These are phyloP conservation scores for Plantago major DNA, from an alignment of 257 asterid species.

Conservation along the genomic window DNA sequence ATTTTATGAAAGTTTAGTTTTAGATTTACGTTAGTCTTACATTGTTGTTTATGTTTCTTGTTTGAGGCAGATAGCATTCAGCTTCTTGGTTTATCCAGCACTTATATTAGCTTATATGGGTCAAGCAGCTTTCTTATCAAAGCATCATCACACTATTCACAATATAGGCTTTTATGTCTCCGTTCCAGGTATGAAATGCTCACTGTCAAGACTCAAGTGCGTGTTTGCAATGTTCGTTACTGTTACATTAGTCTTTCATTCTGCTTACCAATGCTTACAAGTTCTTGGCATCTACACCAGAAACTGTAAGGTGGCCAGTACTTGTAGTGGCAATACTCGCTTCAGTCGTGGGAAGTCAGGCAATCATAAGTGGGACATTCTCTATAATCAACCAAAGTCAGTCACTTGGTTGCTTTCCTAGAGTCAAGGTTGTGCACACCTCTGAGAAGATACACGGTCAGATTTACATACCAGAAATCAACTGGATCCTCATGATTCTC, in stretches of 20 bases:
- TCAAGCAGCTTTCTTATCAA: conserved; percentile 89
- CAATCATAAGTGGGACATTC: conserved; percentile 96
- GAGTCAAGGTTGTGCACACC: conserved; percentile 93
- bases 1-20: too few species aligned
- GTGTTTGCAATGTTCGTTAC: not conserved
- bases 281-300: conserved; percentile 31
- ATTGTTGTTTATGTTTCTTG: conserved; percentile 7
- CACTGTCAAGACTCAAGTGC: not conserved
- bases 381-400: conserved; percentile 94
- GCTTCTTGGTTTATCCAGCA: conserved; percentile 94
- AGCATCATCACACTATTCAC: conserved; percentile 70
- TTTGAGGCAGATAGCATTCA: conserved; percentile 82
- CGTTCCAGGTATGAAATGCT: conserved; percentile 68
- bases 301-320: conserved; percentile 83
- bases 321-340: conserved; percentile 87
- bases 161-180: conserved; percentile 83
- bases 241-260: not conserved
- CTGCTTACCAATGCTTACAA: conserved; percentile 1
- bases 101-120: conserved; percentile 93
- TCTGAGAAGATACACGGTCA: conserved; percentile 85
- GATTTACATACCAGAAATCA: conserved; percentile 95
- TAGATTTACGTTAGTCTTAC: not conserved
- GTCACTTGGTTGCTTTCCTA: conserved; percentile 93
- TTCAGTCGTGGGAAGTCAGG: conserved; percentile 96
- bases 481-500: conserved; percentile 92